Evolutionary conservation across 2,329 filamentous ascomycete genomes (phyloP).

Genomic region (Cladobotryum mycophilum): DNA sequence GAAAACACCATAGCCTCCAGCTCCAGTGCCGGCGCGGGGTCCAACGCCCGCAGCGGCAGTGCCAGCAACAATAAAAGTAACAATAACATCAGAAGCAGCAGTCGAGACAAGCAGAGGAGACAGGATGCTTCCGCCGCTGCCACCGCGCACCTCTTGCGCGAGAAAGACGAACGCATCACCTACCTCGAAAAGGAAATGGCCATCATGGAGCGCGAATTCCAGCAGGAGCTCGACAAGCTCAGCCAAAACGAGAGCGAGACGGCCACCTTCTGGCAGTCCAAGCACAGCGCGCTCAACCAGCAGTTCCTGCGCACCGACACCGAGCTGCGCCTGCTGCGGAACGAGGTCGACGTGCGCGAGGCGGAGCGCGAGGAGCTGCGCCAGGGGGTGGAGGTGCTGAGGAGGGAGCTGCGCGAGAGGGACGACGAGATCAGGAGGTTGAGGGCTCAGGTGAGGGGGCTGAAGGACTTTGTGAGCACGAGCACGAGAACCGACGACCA

Average conservation of each 20-base stretch:
- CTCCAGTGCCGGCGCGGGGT: conserved; percentile 9
- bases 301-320: conserved; percentile 47
- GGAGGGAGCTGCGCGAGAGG: conserved; percentile 39
- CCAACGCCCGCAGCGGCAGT: conserved; percentile 16
- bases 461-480: conserved; percentile 67
- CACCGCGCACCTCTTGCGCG: conserved; percentile 26
- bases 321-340: conserved; percentile 44
- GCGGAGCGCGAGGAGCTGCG: conserved; percentile 44
- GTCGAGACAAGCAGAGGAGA: conserved; percentile 17
- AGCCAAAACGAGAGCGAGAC: conserved; percentile 50
- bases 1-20: conserved; percentile 12
- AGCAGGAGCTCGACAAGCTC: conserved; percentile 46
- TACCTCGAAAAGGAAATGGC: conserved; percentile 46
- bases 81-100: not conserved
- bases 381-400: conserved; percentile 42
- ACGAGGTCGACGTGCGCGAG: conserved; percentile 43
- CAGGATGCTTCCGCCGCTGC: conserved; percentile 20
- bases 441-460: conserved; percentile 54
- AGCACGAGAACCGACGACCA: conserved; percentile 57
- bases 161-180: conserved; percentile 47
- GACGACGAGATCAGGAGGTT: conserved; percentile 52
- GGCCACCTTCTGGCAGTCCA: conserved; percentile 52
- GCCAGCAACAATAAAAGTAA: conserved; percentile 17
- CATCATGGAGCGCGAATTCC: conserved; percentile 48
- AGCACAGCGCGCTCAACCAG: conserved; percentile 47